Evolutionary conservation across 257 asterid species (phyloP).

Genomic region (Ocimum tenuiflorum): DNA sequence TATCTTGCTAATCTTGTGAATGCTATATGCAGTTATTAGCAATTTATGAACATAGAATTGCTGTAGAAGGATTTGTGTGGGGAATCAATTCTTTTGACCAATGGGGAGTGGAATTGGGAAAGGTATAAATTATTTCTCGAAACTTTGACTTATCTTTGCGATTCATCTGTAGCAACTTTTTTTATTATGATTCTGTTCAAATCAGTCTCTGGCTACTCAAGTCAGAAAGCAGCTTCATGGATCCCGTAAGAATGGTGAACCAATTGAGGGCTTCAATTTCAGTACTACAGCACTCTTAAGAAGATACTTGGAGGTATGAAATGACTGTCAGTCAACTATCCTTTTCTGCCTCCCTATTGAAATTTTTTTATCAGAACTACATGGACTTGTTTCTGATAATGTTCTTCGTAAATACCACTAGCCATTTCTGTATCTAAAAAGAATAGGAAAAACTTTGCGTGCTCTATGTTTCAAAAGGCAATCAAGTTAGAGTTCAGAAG

Average conservation of each 20-base stretch:
- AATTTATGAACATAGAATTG: conserved; percentile 88
- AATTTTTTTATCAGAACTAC: not conserved
- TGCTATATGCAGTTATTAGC: conserved; percentile 70
- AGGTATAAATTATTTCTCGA: conserved; percentile 38
- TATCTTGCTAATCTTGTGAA: conserved; percentile 15
- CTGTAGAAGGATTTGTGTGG: conserved; percentile 96
- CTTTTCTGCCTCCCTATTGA: not conserved
- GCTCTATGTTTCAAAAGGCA: too few relatives aligned
- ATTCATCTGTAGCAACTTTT: conserved; percentile 3
- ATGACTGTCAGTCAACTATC: conserved; percentile 3
- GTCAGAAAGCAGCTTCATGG: conserved; percentile 94
- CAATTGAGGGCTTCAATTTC: conserved; percentile 77
- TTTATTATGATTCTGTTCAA: conserved; percentile 7
- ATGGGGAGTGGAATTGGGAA: conserved; percentile 99
- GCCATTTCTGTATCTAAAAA: too few relatives aligned
- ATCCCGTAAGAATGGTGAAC: conserved; percentile 78
- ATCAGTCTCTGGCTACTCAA: conserved; percentile 86
- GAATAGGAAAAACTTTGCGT: too few relatives aligned
- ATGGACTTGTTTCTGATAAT: not conserved
- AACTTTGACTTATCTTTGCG: not conserved
- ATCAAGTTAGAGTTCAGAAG: too few relatives aligned
- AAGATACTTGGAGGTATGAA: conserved; percentile 68
- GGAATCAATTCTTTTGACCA: conserved; percentile 97
- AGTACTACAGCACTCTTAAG: conserved; percentile 59
- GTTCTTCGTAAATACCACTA: too few relatives aligned